Percentiles rank a stretch among this genome's conserved stretches.
These are phyloP conservation scores for Candida coquimbonensis DNA, from an alignment of 805 yeast genomes.

Conservation along the genomic window DNA sequence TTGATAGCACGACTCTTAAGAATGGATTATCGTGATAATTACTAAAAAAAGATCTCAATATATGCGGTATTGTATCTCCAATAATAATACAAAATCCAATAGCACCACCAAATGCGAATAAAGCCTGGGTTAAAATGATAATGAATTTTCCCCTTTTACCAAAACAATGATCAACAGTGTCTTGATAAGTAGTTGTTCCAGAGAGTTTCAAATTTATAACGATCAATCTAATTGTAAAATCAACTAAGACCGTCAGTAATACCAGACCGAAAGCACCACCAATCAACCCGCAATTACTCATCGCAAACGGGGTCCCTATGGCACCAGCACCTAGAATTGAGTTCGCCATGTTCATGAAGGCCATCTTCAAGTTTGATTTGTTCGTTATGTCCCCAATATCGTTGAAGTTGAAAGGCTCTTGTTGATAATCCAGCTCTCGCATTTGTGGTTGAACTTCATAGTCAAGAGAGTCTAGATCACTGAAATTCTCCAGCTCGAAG, in stretches of 20 bases:
- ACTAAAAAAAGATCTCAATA: conserved; percentile 60
- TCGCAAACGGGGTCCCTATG: conserved; percentile 88
- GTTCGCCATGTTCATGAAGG: conserved; percentile 96
- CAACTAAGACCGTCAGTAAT: conserved; percentile 61
- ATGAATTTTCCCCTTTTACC: conserved; percentile 65
- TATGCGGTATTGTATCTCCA: conserved; percentile 94
- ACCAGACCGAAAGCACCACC: conserved; percentile 64
- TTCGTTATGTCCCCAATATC: conserved; percentile 11
- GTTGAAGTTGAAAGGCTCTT: conserved; percentile 13
- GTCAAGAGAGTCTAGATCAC: conserved; percentile 20
- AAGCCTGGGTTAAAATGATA: conserved; percentile 69
- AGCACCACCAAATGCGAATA: conserved; percentile 91
- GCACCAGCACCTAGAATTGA: conserved; percentile 94
- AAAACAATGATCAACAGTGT: conserved; percentile 71
- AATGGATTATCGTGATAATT: conserved; percentile 25
- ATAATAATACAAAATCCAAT: conserved; percentile 91
- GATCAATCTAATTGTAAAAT: conserved; percentile 81
- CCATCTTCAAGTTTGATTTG: conserved; percentile 67
- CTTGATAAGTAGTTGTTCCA: conserved; percentile 76
- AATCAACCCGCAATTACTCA: conserved; percentile 68
- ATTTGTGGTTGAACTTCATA: conserved; percentile 11
- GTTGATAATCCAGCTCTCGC: conserved; percentile 4
- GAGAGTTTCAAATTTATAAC: conserved; percentile 76
- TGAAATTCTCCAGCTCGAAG: conserved; percentile 17
- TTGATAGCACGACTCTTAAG: conserved; percentile 48